Evolutionary conservation across 2,329 filamentous ascomycete genomes (phyloP).

Genomic region (Pseudopyricularia javanii): DNA sequence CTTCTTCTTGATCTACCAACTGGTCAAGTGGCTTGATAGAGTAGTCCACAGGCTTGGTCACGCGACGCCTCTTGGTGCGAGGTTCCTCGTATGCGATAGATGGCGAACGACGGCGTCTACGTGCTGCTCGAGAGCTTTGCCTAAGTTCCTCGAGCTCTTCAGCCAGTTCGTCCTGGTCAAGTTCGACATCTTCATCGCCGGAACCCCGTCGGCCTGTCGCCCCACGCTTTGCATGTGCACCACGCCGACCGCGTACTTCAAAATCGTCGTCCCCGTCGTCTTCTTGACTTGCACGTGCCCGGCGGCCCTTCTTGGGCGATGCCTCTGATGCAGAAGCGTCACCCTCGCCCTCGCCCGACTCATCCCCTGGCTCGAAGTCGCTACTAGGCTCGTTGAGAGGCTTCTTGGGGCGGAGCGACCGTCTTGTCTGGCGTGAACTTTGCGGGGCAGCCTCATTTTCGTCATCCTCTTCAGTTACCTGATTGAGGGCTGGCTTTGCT

Average conservation of each 20-base stretch:
- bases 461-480: conserved; percentile 18
- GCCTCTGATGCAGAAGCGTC: conserved; percentile 18
- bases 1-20: conserved; percentile 63
- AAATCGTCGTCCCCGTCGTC: conserved; percentile 31
- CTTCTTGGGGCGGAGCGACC: conserved; percentile 30
- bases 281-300: conserved; percentile 21
- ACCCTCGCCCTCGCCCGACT: conserved; percentile 41
- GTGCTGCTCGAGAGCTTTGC: conserved; percentile 35
- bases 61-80: conserved; percentile 35
- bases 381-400: conserved; percentile 41
- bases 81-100: conserved; percentile 44
- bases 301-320: conserved; percentile 8
- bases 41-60: conserved; percentile 66
- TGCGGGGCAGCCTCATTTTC: conserved; percentile 11
- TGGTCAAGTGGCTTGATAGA: conserved; percentile 69
- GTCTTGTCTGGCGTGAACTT: conserved; percentile 35
- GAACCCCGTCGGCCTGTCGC: conserved; percentile 20
- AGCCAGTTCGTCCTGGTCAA: conserved; percentile 52
- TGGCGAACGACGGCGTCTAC: conserved; percentile 38
- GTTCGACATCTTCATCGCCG: conserved; percentile 39
- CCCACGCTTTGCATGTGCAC: conserved; percentile 9
- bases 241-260: conserved; percentile 35
- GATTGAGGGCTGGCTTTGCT: conserved; percentile 10
- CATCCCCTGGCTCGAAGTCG: conserved; percentile 49
- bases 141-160: conserved; percentile 53